Conservation (phyloP, 108 stramenopile genomes). For the Fragilaria radians region DNA sequence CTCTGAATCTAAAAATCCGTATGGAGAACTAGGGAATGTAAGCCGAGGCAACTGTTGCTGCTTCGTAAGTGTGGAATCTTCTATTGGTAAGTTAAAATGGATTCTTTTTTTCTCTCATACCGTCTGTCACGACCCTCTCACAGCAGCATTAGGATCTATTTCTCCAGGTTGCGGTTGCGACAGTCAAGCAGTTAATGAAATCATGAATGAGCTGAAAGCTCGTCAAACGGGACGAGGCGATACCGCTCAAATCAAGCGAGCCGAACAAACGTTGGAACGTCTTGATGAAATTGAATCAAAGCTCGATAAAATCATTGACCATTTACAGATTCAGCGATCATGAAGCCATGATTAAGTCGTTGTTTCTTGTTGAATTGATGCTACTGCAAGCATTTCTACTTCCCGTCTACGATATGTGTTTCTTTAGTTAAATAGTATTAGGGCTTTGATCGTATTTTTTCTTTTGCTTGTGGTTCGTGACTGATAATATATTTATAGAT, state of each 20-base stretch:
- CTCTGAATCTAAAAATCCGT: slow-evolving; percentile 10
- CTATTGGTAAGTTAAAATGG: slow-evolving; percentile 14
- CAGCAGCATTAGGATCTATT: too few relatives aligned
- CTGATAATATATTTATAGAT: too few relatives aligned
- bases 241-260: slow-evolving; percentile 18
- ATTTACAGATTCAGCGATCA: neutral
- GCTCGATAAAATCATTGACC: neutral
- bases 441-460: too few relatives aligned
- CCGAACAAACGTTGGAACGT: slow-evolving; percentile 23
- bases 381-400: too few relatives aligned
- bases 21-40: slow-evolving; percentile 34
- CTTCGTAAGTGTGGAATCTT: slow-evolving; percentile 16
- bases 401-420: too few relatives aligned
- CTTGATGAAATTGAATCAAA: neutral
- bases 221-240: slow-evolving; percentile 31
- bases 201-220: slow-evolving; percentile 27
- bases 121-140: too few relatives aligned
- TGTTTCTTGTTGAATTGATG: too few relatives aligned
- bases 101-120: too few relatives aligned
- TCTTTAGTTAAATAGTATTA: too few relatives aligned
- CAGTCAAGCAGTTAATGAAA: slow-evolving; percentile 21
- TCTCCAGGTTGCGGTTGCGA: slow-evolving; percentile 35
- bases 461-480: too few relatives aligned
- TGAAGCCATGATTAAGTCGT: too few relatives aligned
- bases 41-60: slow-evolving; percentile 16